These are phyloP conservation scores for Talinum fruticosum DNA, from an alignment of 148 eudicot genomes.

Conservation along the genomic window DNA sequence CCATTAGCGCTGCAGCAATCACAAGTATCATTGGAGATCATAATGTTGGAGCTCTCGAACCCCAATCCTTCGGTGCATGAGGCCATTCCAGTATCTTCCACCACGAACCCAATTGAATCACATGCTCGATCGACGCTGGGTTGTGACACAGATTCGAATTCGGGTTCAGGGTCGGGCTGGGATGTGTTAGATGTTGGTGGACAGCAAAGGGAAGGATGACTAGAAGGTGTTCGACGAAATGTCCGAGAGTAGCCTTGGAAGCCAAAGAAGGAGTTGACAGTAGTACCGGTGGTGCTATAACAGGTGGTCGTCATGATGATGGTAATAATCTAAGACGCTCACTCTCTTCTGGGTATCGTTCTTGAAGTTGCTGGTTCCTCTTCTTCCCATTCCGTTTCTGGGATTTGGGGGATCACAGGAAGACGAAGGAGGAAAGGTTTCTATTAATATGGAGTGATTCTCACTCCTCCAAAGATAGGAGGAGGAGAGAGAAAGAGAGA, in stretches of 20 bases:
- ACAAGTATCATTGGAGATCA: conserved; percentile 19
- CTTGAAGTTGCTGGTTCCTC: background rate
- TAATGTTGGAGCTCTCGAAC: conserved; percentile 59
- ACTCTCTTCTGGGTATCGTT: background rate
- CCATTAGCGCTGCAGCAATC: background rate
- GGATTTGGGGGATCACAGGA: background rate
- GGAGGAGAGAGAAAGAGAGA: background rate
- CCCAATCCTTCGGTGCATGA: conserved; percentile 74
- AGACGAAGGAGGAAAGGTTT: background rate
- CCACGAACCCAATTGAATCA: background rate
- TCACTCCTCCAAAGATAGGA: conserved; percentile 18
- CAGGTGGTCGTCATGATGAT: background rate
- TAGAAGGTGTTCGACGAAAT: conserved; percentile 30
- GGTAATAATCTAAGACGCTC: background rate
- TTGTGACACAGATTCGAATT: background rate
- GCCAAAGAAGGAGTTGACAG: conserved; percentile 8
- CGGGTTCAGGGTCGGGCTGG: background rate
- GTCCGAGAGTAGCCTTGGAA: conserved; percentile 11
- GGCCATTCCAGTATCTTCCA: conserved; percentile 21
- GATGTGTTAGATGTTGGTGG: background rate
- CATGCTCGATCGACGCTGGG: background rate
- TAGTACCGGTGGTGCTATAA: background rate
- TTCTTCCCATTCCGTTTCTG: background rate
- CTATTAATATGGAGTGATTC: conserved; percentile 20
- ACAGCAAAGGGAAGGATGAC: background rate